Percentiles rank a stretch among this genome's conserved stretches.
phyloP scores from a whole-genome alignment of 148 eudicot species.

The Bassia scoparia region DNA sequence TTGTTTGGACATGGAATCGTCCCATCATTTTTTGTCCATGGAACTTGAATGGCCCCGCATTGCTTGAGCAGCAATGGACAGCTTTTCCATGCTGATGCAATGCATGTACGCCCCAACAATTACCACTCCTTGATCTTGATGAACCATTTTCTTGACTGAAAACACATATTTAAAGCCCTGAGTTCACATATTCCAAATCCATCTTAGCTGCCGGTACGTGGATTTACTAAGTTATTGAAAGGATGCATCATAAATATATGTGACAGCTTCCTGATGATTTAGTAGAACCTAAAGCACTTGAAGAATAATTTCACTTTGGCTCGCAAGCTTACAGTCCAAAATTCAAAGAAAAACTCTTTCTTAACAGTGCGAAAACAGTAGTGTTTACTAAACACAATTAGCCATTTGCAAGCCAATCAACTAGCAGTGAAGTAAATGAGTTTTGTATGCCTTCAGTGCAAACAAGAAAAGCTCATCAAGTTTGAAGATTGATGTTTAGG shows the following conservation, averaged over 20 bases:
- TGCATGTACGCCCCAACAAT: constrained; percentile 85
- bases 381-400: not conserved
- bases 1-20: constrained; percentile 92
- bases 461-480: not conserved
- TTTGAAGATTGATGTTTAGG: not conserved
- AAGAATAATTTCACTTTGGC: not conserved
- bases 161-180: constrained; percentile 10
- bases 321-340: not conserved
- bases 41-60: constrained; percentile 87
- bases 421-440: not conserved
- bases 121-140: constrained; percentile 81
- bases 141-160: constrained; percentile 87
- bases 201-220: not conserved
- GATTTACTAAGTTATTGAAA: not conserved
- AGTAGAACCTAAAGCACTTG: not conserved
- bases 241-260: not conserved
- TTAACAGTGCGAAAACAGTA: not conserved
- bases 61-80: constrained; percentile 97
- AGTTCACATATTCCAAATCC: not conserved
- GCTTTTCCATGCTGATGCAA: constrained; percentile 94
- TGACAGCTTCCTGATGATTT: not conserved
- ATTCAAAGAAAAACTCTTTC: not conserved
- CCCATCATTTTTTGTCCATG: constrained; percentile 96
- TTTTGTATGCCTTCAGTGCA: not conserved
- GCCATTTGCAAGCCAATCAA: not conserved